phyloP scores from a whole-genome alignment of 2,329 filamentous ascomycete species.

The Coniella lustricola region DNA sequence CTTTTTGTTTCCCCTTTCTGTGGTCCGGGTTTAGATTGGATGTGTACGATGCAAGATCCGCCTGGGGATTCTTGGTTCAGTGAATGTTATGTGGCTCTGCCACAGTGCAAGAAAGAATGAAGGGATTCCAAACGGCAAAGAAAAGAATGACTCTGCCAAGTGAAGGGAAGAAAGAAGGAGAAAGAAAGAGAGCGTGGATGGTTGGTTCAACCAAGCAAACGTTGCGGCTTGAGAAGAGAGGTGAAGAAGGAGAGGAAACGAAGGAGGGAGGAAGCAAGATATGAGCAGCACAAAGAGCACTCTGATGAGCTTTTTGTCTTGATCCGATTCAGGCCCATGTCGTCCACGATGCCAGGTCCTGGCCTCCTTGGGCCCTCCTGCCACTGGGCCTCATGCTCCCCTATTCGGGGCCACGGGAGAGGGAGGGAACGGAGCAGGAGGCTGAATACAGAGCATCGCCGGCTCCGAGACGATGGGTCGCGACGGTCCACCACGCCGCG shows the following conservation, averaged over 20 bases:
- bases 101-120: conserved; percentile 15
- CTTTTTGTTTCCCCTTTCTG: too few species aligned
- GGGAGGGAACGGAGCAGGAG: conserved; percentile 1
- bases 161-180: background rate
- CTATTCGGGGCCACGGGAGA: background rate
- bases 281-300: too few species aligned
- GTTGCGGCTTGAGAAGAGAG: conserved; percentile 6
- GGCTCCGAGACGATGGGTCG: conserved; percentile 3
- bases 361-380: too few species aligned
- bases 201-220: conserved; percentile 16
- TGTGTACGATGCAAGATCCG: conserved; percentile 3
- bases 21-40: background rate
- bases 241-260: conserved; percentile 3
- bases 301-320: too few species aligned
- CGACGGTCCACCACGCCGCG: conserved; percentile 8
- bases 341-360: too few species aligned
- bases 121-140: conserved; percentile 7
- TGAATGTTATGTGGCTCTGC: conserved; percentile 14
- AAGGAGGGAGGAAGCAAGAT: background rate
- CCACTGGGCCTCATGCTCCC: background rate
- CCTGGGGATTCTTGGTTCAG: conserved; percentile 5
- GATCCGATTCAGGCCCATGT: too few species aligned
- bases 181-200: conserved; percentile 4
- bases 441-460: background rate
- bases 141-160: conserved; percentile 13